Conservation (phyloP, 768 basidiomycete species). For the Leccinum pellstonianum region DNA sequence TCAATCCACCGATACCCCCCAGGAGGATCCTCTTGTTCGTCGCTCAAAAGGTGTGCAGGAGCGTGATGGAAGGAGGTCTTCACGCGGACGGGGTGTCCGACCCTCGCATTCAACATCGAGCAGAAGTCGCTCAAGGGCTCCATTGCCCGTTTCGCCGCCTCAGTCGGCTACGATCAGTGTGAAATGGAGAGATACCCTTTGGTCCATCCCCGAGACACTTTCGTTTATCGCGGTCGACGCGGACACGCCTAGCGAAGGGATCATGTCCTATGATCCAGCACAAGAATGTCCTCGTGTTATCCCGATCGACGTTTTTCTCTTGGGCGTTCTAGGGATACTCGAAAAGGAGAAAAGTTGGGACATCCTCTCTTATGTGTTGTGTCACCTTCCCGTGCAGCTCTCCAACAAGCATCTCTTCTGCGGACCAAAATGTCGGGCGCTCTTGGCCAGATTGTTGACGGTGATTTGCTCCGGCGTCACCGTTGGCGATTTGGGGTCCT, state of each 20-base stretch:
- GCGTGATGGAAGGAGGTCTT: conserved; percentile 48
- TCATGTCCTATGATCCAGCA: conserved; percentile 62
- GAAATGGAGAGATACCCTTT: conserved; percentile 51
- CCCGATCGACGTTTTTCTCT: conserved; percentile 74
- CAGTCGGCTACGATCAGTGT: conserved; percentile 20
- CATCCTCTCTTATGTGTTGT: conserved; percentile 85
- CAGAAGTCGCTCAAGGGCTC: conserved; percentile 62
- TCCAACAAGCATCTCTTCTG: conserved; percentile 97
- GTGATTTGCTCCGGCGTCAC: conserved; percentile 66
- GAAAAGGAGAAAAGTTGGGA: conserved; percentile 87
- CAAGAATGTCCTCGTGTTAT: conserved; percentile 50
- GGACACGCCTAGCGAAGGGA: conserved; percentile 64
- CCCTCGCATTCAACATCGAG: conserved; percentile 50
- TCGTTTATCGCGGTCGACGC: conserved; percentile 54
- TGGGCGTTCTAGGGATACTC: conserved; percentile 60
- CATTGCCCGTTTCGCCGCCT: conserved; percentile 32
- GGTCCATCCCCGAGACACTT: conserved; percentile 66
- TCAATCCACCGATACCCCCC: conserved; percentile 21
- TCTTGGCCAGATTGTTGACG: conserved; percentile 62
- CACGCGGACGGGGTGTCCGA: conserved; percentile 49
- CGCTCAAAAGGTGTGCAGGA: conserved; percentile 52
- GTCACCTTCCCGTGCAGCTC: conserved; percentile 87
- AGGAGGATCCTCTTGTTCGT: conserved; percentile 35
- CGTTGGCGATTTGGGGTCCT: conserved; percentile 52
- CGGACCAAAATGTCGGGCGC: conserved; percentile 72